Conservation (phyloP, 1,284 basidiomycete species). For the Rhodotorula sp. region DNA sequence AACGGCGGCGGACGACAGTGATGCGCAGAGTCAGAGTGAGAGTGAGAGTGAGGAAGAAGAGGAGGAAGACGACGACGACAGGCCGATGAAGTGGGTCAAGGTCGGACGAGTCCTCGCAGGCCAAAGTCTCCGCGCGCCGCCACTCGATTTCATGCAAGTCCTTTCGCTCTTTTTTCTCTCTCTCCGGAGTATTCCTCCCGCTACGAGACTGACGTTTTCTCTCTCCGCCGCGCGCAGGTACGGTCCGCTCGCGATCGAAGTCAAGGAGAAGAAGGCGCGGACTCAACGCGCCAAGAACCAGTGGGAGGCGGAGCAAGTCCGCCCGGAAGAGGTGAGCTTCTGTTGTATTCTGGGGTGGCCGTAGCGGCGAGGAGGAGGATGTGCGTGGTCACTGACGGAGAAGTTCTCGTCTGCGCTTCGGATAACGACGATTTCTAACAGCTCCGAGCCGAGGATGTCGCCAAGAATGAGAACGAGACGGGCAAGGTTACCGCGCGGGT, state of each 20-base stretch:
- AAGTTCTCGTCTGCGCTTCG: background rate
- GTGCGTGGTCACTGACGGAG: no score
- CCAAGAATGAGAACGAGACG: conserved; percentile 41
- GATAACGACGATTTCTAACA: background rate
- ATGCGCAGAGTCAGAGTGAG: conserved; percentile 44
- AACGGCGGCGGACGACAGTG: conserved; percentile 47
- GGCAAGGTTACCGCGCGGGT: conserved; percentile 40
- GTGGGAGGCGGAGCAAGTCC: conserved; percentile 20
- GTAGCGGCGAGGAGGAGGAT: background rate
- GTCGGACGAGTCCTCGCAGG: conserved; percentile 70
- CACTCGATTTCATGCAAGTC: conserved; percentile 73
- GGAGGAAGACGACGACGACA: conserved; percentile 49
- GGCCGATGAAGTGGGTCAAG: conserved; percentile 22
- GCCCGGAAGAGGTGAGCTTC: conserved; percentile 32
- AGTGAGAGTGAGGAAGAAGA: conserved; percentile 52
- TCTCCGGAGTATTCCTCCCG: no score
- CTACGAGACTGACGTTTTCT: background rate
- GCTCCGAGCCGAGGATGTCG: conserved; percentile 37
- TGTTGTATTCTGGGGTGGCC: no score
- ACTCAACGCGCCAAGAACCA: conserved; percentile 29
- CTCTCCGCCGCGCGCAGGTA: conserved; percentile 21
- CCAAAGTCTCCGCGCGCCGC: conserved; percentile 69
- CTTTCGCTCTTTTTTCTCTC: background rate
- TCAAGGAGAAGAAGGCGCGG: conserved; percentile 40
- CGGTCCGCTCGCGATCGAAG: conserved; percentile 35